These are phyloP conservation scores for Pleoardoris graminearum DNA, from an alignment of 2,329 filamentous ascomycete species.

Conservation along the genomic window DNA sequence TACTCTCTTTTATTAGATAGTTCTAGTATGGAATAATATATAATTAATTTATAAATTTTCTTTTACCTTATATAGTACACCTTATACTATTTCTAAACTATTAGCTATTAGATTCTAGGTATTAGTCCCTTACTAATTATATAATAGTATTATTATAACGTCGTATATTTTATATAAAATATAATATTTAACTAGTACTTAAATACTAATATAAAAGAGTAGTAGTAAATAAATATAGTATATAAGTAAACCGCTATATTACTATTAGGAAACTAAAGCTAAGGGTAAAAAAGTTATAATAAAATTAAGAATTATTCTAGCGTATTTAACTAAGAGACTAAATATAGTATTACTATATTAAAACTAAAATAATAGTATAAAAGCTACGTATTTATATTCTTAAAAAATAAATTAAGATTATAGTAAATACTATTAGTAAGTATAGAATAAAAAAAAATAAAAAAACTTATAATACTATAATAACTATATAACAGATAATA, in stretches of 20 bases:
- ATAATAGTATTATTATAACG: too few species aligned
- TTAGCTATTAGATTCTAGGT: not conserved
- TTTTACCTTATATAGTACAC: too few species aligned
- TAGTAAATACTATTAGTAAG: conserved; percentile 9
- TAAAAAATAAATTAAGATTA: conserved; percentile 5
- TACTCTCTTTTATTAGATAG: not conserved
- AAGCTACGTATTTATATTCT: conserved; percentile 10
- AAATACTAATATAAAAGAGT: not conserved
- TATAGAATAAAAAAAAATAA: conserved; percentile 1
- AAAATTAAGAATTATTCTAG: conserved; percentile 9
- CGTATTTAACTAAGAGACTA: conserved; percentile 2
- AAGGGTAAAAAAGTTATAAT: conserved; percentile 1
- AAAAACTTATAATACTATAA: not conserved
- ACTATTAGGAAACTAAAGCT: conserved; percentile 1
- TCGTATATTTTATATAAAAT: not conserved
- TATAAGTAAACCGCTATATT: not conserved
- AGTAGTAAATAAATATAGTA: conserved; percentile 7
- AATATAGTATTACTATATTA: conserved; percentile 5
- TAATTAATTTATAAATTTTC: not conserved
- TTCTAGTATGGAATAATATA: not conserved
- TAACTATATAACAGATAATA: not conserved
- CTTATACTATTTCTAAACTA: too few species aligned
- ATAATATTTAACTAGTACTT: not conserved
- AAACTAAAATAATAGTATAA: conserved; percentile 11
- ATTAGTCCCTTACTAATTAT: not conserved